A percentile compares a stretch with the other conserved stretches of the same genome.
Evolutionary conservation across 768 basidiomycete species (phyloP).

Genomic region (Tulasnella sp.): DNA sequence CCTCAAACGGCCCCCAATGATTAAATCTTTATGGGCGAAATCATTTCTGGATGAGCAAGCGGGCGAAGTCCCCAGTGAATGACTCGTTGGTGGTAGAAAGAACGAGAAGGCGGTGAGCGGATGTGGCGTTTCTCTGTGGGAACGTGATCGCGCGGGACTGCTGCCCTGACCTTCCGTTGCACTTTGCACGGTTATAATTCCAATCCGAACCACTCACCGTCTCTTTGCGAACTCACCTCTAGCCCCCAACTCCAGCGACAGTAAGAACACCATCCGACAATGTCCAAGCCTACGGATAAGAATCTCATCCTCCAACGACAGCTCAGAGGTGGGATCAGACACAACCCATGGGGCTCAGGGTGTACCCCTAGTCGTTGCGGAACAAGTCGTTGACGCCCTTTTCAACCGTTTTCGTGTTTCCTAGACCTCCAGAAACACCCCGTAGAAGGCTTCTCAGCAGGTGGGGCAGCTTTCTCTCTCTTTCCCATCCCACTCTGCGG

Average conservation of each 20-base stretch:
- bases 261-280: neutral
- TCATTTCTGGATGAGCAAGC: no score
- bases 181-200: constrained; percentile 15
- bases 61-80: no score
- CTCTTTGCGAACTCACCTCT: neutral
- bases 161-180: constrained; percentile 13
- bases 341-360: constrained; percentile 19
- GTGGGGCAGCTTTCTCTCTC: constrained; percentile 48
- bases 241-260: neutral
- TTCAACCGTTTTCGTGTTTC: neutral
- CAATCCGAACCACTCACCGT: constrained; percentile 12
- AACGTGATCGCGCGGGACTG: neutral
- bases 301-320: constrained; percentile 74
- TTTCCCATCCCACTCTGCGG: constrained; percentile 34
- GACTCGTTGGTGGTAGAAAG: neutral
- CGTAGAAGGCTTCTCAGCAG: constrained; percentile 96
- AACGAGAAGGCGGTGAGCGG: neutral
- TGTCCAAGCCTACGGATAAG: neutral
- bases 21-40: no score
- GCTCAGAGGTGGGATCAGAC: constrained; percentile 46
- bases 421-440: constrained; percentile 88
- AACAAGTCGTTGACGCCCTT: neutral
- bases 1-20: no score
- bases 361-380: neutral
- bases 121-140: constrained; percentile 4